Percentiles rank a stretch among this genome's conserved stretches.
phyloP scores from a whole-genome alignment of 306 rosid genomes.

The Quillaja saponaria region DNA sequence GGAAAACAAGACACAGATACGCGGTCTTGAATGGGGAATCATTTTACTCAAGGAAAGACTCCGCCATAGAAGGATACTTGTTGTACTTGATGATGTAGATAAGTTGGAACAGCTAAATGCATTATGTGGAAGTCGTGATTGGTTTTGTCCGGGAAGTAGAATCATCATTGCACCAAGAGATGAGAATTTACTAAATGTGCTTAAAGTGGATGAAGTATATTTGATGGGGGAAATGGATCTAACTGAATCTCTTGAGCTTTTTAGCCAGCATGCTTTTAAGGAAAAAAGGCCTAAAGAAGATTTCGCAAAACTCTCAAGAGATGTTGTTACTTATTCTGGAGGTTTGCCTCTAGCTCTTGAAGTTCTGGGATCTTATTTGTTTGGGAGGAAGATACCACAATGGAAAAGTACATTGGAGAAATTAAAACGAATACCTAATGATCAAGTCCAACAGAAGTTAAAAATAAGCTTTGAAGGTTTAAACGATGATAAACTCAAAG shows the following conservation, averaged over 20 bases:
- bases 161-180: slow-evolving; percentile 34
- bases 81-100: slow-evolving; percentile 26
- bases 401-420: slow-evolving; percentile 38
- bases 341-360: slow-evolving; percentile 49
- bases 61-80: background rate
- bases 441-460: slow-evolving; percentile 27
- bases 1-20: background rate
- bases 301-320: slow-evolving; percentile 8
- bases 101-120: background rate
- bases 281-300: background rate
- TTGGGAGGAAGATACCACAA: slow-evolving; percentile 2
- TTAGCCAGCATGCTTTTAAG: slow-evolving; percentile 38
- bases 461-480: slow-evolving; percentile 34
- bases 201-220: background rate
- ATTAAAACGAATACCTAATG: slow-evolving; percentile 28
- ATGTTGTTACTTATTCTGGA: slow-evolving; percentile 18
- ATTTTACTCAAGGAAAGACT: background rate
- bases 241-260: slow-evolving; percentile 30
- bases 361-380: slow-evolving; percentile 39
- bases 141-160: slow-evolving; percentile 31
- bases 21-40: background rate
- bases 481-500: slow-evolving; percentile 3
- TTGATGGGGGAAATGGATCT: background rate
- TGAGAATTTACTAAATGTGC: background rate
- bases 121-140: background rate